These are phyloP conservation scores for Raffaelea ambrosiae DNA, from an alignment of 2,329 filamentous ascomycete genomes.

Conservation along the genomic window DNA sequence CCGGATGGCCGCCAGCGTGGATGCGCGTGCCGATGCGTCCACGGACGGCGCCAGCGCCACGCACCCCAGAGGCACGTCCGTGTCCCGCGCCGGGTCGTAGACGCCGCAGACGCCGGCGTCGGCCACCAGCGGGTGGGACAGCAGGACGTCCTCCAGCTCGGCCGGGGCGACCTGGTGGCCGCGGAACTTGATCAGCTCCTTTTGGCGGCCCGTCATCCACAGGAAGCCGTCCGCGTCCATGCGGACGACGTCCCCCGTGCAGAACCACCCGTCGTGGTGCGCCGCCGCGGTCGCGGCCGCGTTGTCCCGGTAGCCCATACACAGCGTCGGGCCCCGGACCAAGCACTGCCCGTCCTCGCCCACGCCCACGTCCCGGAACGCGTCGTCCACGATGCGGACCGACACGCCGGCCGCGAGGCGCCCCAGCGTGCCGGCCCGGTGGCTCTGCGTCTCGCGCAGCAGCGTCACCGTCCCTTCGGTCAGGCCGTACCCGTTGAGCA, in stretches of 20 bases:
- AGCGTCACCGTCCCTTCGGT: too few relatives aligned
- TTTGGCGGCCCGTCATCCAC: slow-evolving; percentile 20
- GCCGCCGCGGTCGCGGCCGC: too few relatives aligned
- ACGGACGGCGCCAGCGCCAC: slow-evolving; percentile 21
- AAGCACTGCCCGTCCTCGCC: too few relatives aligned
- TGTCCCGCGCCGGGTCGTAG: slow-evolving; percentile 28
- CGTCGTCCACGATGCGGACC: too few relatives aligned
- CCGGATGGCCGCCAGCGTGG: slow-evolving; percentile 22
- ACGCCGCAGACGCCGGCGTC: slow-evolving; percentile 26
- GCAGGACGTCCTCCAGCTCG: slow-evolving; percentile 25
- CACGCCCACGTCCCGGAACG: too few relatives aligned
- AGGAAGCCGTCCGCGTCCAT: slow-evolving; percentile 22
- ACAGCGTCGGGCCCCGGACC: too few relatives aligned
- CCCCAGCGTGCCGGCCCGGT: too few relatives aligned
- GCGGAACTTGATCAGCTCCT: slow-evolving; percentile 33
- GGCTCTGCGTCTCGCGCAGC: too few relatives aligned
- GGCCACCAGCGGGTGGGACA: slow-evolving; percentile 25
- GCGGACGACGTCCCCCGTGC: slow-evolving; percentile 33
- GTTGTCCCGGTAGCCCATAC: too few relatives aligned
- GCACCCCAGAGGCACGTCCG: slow-evolving; percentile 29
- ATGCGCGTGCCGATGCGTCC: slow-evolving; percentile 8
- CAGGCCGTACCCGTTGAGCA: slow-evolving; percentile 37
- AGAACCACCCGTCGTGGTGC: slow-evolving; percentile 42
- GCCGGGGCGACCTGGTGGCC: slow-evolving; percentile 28
- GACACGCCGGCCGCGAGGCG: too few relatives aligned